Evolutionary conservation across 352 stramenopile species (phyloP).

Genomic region (Globisporangium solare): DNA sequence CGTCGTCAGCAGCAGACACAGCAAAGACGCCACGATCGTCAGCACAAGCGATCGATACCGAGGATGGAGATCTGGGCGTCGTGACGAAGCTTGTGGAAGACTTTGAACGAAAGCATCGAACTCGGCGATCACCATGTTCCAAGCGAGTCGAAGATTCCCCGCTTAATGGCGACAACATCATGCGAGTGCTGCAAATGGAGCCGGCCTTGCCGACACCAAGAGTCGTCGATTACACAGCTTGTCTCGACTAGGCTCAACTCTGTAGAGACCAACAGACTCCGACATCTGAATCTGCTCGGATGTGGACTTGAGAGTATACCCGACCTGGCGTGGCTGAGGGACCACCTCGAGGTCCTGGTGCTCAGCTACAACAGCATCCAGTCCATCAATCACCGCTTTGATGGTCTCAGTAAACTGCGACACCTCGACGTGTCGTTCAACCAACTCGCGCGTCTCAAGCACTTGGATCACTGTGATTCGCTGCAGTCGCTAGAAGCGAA

Average conservation of each 20-base stretch:
- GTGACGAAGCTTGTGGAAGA: constrained; percentile 31
- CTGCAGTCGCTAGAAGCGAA: constrained; percentile 51
- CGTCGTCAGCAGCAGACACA: neutral
- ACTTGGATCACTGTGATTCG: constrained; percentile 30
- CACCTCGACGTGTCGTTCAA: constrained; percentile 73
- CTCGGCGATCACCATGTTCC: constrained; percentile 30
- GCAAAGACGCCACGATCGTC: constrained; percentile 1
- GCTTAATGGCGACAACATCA: constrained; percentile 18
- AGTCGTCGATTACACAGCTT: constrained; percentile 4
- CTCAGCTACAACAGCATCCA: constrained; percentile 74
- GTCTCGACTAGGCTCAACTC: constrained; percentile 1
- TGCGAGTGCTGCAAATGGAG: constrained; percentile 44
- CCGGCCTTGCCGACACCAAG: constrained; percentile 17
- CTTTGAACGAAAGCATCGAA: constrained; percentile 62
- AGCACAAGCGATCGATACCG: constrained; percentile 2
- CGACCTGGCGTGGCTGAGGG: constrained; percentile 27
- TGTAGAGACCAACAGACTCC: constrained; percentile 18
- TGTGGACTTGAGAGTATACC: constrained; percentile 50
- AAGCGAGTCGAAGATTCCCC: constrained; percentile 11
- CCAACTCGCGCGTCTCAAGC: constrained; percentile 33
- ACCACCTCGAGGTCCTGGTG: constrained; percentile 53
- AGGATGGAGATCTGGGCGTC: constrained; percentile 27
- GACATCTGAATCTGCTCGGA: constrained; percentile 46
- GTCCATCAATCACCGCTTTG: constrained; percentile 26
- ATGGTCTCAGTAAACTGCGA: constrained; percentile 28